Evolutionary conservation across 2,329 filamentous ascomycete genomes (phyloP).

Genomic region (Pyrenophora graminea): DNA sequence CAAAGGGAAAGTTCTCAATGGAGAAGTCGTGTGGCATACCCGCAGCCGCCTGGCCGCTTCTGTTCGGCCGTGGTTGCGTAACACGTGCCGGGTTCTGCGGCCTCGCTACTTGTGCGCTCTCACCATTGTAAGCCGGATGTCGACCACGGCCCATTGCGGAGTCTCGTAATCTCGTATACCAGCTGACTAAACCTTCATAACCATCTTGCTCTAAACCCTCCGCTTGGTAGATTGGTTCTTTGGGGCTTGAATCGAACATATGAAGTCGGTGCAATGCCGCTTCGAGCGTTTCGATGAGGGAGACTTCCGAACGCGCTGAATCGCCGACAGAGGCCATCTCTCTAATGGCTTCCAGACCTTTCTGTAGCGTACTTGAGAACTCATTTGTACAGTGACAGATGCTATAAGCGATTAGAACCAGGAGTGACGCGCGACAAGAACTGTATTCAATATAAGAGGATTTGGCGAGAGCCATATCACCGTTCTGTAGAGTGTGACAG

Average conservation of each 20-base stretch:
- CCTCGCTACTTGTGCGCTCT: background rate
- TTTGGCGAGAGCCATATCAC: constrained; percentile 18
- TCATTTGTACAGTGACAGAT: constrained; percentile 14
- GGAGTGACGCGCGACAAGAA: constrained; percentile 17
- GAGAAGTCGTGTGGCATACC: background rate
- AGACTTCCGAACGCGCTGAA: constrained; percentile 18
- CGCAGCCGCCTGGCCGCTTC: background rate
- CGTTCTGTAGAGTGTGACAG: constrained; percentile 10
- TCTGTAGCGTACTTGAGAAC: constrained; percentile 10
- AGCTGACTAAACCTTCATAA: constrained; percentile 11
- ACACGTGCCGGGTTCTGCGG: background rate
- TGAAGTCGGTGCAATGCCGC: constrained; percentile 13
- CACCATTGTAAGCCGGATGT: background rate
- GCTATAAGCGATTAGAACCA: constrained; percentile 19
- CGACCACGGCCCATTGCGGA: background rate
- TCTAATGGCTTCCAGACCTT: constrained; percentile 11
- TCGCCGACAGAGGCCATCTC: constrained; percentile 19
- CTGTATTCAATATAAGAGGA: constrained; percentile 19
- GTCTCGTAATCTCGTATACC: constrained; percentile 9
- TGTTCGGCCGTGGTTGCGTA: background rate
- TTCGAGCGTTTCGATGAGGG: constrained; percentile 14
- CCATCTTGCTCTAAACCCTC: constrained; percentile 5
- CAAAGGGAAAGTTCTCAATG: constrained; percentile 14
- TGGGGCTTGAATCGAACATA: constrained; percentile 8
- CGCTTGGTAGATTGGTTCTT: background rate